Conservation (phyloP, 306 rosid genomes). For the Cucurbita argyrosperma region DNA sequence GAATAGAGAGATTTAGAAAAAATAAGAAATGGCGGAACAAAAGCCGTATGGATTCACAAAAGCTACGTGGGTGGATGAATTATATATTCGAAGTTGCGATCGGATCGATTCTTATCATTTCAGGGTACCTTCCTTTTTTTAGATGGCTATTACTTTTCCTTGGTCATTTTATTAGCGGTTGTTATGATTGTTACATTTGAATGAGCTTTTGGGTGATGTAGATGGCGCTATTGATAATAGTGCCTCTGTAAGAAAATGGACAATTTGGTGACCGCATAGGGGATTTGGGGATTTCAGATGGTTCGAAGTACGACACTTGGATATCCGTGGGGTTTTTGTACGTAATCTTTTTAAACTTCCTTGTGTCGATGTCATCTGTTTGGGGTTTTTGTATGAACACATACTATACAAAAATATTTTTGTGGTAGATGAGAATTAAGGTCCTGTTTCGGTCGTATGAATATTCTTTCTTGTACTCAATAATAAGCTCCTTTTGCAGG, state of each 20-base stretch:
- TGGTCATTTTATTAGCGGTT: background rate
- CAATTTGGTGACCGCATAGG: slow-evolving; percentile 89
- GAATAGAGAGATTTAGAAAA: too few species aligned
- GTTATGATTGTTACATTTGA: background rate
- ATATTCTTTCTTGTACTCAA: background rate
- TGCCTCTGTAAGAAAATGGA: slow-evolving; percentile 52
- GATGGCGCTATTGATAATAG: slow-evolving; percentile 33
- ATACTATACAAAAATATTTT: background rate
- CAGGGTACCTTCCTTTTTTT: slow-evolving; percentile 38
- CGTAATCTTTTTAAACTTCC: slow-evolving; percentile 16
- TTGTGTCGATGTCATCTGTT: background rate
- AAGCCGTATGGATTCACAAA: too few species aligned
- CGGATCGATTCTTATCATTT: slow-evolving; percentile 22
- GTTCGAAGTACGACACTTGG: slow-evolving; percentile 64
- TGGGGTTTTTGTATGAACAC: background rate
- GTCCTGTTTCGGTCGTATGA: background rate
- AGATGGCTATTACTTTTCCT: background rate
- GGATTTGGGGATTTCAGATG: slow-evolving; percentile 90
- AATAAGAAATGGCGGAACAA: too few species aligned
- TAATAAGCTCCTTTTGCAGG: slow-evolving; percentile 33
- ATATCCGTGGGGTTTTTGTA: slow-evolving; percentile 83
- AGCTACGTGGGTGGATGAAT: too few species aligned
- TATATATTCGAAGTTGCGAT: too few species aligned
- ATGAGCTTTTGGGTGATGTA: slow-evolving; percentile 26
- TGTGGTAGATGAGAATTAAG: background rate